Conservation (phyloP, 1,139 yeast species). For the Saccharomyces hybrid region DNA sequence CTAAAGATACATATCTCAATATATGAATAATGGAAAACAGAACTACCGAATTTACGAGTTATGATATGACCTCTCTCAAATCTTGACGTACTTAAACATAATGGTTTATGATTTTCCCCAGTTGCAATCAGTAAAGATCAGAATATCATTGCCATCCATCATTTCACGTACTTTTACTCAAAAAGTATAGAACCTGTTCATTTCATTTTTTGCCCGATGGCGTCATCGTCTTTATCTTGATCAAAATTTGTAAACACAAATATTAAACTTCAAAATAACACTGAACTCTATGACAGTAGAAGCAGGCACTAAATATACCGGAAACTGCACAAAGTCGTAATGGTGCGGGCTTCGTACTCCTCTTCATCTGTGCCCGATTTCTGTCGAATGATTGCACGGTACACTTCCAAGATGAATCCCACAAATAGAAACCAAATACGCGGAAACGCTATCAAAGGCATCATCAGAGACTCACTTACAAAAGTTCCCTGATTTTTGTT, state of each 20-base stretch:
- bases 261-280: neutral
- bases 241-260: neutral
- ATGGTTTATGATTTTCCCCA: neutral
- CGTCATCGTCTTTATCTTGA: neutral
- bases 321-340: neutral
- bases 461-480: neutral
- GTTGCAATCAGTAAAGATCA: neutral
- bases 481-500: neutral
- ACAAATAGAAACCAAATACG: neutral
- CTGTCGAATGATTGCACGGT: neutral
- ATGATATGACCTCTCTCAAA: neutral
- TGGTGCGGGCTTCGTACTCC: neutral
- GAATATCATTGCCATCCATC: neutral
- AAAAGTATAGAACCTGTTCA: neutral
- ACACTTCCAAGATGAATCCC: neutral
- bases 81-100: neutral
- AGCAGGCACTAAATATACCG: neutral
- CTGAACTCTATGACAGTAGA: neutral
- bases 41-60: neutral
- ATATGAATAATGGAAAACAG: neutral
- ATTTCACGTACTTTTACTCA: neutral
- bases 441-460: neutral
- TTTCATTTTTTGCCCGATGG: neutral
- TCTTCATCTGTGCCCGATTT: neutral
- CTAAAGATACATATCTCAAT: neutral